Percentiles rank a stretch among this genome's conserved stretches.
phyloP scores from a whole-genome alignment of 2,329 filamentous ascomycete genomes.

The Xylaria sp. region DNA sequence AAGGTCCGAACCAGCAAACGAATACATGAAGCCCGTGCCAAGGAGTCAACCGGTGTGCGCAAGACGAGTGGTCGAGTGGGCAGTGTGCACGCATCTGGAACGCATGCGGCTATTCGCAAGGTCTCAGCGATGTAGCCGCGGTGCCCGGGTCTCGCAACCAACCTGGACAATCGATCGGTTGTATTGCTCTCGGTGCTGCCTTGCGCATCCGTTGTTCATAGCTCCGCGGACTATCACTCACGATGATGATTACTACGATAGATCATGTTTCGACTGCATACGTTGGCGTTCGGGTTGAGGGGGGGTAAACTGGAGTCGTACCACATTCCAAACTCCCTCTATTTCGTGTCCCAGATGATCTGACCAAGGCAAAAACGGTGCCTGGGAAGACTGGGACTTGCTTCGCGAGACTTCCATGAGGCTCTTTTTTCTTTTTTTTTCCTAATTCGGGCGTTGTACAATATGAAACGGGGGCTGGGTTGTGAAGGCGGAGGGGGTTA shows the following conservation, averaged over 20 bases:
- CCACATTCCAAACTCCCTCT: conserved; percentile 2
- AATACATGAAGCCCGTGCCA: conserved; percentile 45
- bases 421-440: neutral
- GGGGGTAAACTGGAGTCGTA: conserved; percentile 17
- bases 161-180: conserved; percentile 15
- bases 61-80: conserved; percentile 63
- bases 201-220: conserved; percentile 25
- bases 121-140: conserved; percentile 42
- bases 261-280: conserved; percentile 40
- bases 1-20: conserved; percentile 62
- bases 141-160: conserved; percentile 11
- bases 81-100: conserved; percentile 46
- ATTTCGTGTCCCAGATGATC: conserved; percentile 2
- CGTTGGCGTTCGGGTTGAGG: conserved; percentile 37
- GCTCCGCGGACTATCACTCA: conserved; percentile 27
- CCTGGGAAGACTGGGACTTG: neutral
- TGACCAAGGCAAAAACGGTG: neutral
- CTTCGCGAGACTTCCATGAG: neutral
- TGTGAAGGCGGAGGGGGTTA: neutral
- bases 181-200: conserved; percentile 21
- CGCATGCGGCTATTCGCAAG: conserved; percentile 47
- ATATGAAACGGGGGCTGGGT: neutral
- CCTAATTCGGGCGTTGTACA: neutral
- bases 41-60: conserved; percentile 51
- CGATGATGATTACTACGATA: conserved; percentile 39